Evolutionary conservation across 192 early-diverging fungal species (phyloP), one percentile per base, ranked within the genome.

Genomic region (Coemansia sp.): DNA sequence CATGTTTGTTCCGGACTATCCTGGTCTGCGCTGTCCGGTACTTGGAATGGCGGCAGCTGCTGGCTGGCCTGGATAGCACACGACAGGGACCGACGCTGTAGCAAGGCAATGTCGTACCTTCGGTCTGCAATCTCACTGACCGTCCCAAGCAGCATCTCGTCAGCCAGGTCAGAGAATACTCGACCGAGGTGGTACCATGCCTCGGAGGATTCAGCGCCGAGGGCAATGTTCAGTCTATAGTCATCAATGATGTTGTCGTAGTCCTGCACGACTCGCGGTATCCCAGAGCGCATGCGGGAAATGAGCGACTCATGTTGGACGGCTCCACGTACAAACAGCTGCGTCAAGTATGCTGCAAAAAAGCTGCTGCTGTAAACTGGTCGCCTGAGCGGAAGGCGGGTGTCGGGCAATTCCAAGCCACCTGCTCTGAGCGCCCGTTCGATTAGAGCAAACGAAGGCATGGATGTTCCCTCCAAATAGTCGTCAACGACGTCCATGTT

Each of bases 211-310:
- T 47, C 37, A 0, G 79, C 75, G 23, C 66, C 47, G 35, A 82
- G 61, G 11, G 75, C 72, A 18, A 73, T 64, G 31, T 77, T 70
- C 5, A 77, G 61, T 62, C 73, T 73, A 62, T 77, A 82, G 59
- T 82, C 75, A 23, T 82, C 75, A 7, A 82, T 57, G 11, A 82
- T 75, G 0, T 72, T 57, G 57, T 82, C 79, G 28, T 81, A 81
- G 59, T 81, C 78, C 59, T 69, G 69, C 0, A 81, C 55, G 2
- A 73, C 62, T 25, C 78, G 78, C 35, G 73, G 10, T 64, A 69
- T 56, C 2, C 78, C 78, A 6, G 73, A 64, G 1, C 69, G 73
- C 78, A 81, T 81, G 52, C 78, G 73, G n/a, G 56, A 69, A 5
- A 66, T 53, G 18, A 81, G 59, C 7, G 53, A 52, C 35, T 81